Conservation (phyloP, 2,329 filamentous ascomycete genomes). For the Coniochaeta sp. region DNA sequence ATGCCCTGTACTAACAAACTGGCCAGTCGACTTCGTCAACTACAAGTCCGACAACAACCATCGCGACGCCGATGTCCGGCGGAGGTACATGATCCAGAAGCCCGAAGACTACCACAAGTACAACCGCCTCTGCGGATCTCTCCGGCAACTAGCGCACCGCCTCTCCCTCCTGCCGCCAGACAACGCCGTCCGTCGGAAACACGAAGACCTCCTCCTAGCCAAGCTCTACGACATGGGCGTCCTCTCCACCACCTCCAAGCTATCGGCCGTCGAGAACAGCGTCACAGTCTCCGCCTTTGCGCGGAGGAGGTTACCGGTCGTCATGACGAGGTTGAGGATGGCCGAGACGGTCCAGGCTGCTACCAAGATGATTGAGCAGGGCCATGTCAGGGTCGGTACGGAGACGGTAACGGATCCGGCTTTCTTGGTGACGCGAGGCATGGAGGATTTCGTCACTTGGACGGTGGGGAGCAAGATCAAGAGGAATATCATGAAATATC, state of each 20-base stretch:
- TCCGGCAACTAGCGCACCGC: constrained; percentile 83
- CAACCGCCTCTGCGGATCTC: constrained; percentile 66
- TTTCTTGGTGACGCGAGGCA: constrained; percentile 77
- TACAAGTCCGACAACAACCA: constrained; percentile 86
- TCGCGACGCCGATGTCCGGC: constrained; percentile 62
- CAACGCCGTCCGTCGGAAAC: constrained; percentile 69
- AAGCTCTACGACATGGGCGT: constrained; percentile 94
- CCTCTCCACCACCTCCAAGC: constrained; percentile 65
- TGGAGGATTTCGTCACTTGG: constrained; percentile 98
- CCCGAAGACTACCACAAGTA: constrained; percentile 72
- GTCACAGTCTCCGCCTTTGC: constrained; percentile 88
- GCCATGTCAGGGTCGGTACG: constrained; percentile 84
- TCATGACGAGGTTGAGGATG: constrained; percentile 78
- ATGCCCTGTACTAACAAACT: constrained; percentile 40
- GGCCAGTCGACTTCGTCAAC: constrained; percentile 67
- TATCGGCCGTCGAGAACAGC: constrained; percentile 78
- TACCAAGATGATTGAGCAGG: constrained; percentile 85
- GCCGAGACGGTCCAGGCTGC: constrained; percentile 81
- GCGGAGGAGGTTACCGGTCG: constrained; percentile 71
- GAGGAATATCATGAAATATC: constrained; percentile 89
- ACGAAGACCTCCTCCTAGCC: constrained; percentile 79
- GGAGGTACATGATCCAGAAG: constrained; percentile 87
- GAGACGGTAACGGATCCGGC: constrained; percentile 87
- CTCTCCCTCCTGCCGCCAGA: constrained; percentile 76
- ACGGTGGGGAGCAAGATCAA: constrained; percentile 95